Base-by-base conservation (phyloP, 2,329 filamentous ascomycete species). In the Herpotrichia juniperi region DNA sequence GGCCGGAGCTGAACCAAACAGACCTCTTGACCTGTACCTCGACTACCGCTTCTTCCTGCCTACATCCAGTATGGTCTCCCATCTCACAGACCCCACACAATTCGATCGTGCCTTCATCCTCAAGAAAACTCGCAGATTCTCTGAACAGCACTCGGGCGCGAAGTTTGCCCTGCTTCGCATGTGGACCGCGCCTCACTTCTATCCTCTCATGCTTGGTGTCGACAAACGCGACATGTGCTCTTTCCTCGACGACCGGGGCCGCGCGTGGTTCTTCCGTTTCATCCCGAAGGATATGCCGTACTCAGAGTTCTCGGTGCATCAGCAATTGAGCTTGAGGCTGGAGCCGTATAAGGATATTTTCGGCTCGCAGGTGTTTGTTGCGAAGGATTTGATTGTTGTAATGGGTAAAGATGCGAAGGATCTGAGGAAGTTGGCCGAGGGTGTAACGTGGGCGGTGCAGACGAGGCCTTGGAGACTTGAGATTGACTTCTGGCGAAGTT, bases 401-500 rank as follows among this genome's bases (percentile, higher is more conserved):
- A 79, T 82, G 76, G 79, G 72, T 0, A 57, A 64, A 34, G 71
- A 78, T 53, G 67, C 74, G 58, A 59, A 66, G n/a, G 77, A 80
- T 25, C 57, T 77, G 54, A 62, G 74, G 50, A 66, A 66, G 50
- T 64, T 77, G 51, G 73, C 67, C 3, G 72, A 69, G 16, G 76
- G 72, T 0, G 74, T 74, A 0, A 74, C 74, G 17, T 82, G 76
- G 67, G 72, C 72, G n/a, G 62, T 81, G 16, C 77, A 79, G 67
- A 80, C 75, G 7, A 72, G 73, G 58, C 78, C 79, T 12, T 81
- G 79, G 79, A 68, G 76, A 48, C 57, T 76, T 51, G 80, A 83
- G 72, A 68, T 82, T 34, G 79, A 83, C 66, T 71, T 80, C 39
- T 81, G 78, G 78, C 76, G 75, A 66, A 81, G 78, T 54, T 81